Evolutionary conservation across 192 early-diverging fungal species (phyloP), one percentile per base, ranked within the genome.

Genomic region (Borealophlyctis nickersoniae): DNA sequence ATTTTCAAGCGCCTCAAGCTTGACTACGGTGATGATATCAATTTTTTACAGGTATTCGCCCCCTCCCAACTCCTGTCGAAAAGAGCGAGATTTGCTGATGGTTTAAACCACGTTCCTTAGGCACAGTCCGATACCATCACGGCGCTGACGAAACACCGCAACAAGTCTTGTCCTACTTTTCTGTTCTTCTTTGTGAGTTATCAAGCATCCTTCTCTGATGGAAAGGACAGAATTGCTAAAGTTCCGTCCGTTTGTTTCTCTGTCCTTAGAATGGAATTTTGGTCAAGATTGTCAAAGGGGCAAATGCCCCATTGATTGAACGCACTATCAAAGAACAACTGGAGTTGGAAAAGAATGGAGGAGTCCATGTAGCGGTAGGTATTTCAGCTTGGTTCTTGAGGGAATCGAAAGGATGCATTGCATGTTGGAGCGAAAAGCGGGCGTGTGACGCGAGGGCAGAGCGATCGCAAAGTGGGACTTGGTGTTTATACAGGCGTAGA

Each of bases 81-180:
- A 58, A 67, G 39, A 26, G 14, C 26, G 1, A 69, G 24, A 58
- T 5, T 52, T 56, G 24, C 19, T 55, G 22, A 60, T 56, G 9
- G 9, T 0, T 59, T 56, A 9, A 51, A 14, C n/a, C 30, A 11
- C 16, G 11, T 30, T 11, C 22, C 52, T 19, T 57, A 85, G 82
- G 84, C 77, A 3, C 66, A 77, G 35, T 56, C 79, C 2, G 84
- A 86, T 51, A 35, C 27, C 4, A 83, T 86, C 27, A 70, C 70
- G 27, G 68, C 65, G 16, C 56, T 86, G 5, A 56, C 63, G 27
- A 72, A 52, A 11, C 78, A 78, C 36, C 72, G 79, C 30, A 72
- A 86, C 73, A 81, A 81, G 51, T 86, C 83, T 1, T 83, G 84
- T 63, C 84, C 84, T 14, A 60, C 57, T n/a, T 82, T 86, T 56